These are phyloP conservation scores for Didymella glomerata DNA, from an alignment of 2,329 filamentous ascomycete genomes.

Conservation along the genomic window DNA sequence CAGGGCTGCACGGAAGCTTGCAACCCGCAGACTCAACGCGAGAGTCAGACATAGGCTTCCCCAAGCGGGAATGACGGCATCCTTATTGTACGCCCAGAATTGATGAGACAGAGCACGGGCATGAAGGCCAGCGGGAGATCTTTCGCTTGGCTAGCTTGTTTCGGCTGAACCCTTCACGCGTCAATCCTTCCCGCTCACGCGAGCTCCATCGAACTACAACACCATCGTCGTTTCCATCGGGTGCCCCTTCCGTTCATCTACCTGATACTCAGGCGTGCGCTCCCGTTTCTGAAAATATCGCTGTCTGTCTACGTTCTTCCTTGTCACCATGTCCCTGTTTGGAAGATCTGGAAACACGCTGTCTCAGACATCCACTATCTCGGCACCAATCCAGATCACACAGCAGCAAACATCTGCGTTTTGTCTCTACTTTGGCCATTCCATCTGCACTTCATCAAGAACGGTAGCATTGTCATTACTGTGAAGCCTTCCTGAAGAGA, in stretches of 20 bases:
- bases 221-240: slow-evolving; percentile 17
- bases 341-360: slow-evolving; percentile 18
- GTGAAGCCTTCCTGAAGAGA: not conserved
- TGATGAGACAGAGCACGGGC: slow-evolving; percentile 9
- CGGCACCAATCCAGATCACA: slow-evolving; percentile 20
- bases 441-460: not conserved
- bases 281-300: slow-evolving; percentile 10
- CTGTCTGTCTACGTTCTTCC: slow-evolving; percentile 8
- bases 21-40: not conserved
- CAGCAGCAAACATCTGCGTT: slow-evolving; percentile 8
- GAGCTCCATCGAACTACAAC: slow-evolving; percentile 10
- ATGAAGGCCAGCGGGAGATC: not conserved
- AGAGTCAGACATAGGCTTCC: slow-evolving; percentile 2
- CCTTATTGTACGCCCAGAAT: not conserved
- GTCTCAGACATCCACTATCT: slow-evolving; percentile 21
- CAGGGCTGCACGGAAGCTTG: not conserved
- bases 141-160: slow-evolving; percentile 8
- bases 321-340: slow-evolving; percentile 10
- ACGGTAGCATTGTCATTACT: not conserved
- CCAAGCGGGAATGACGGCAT: not conserved
- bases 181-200: slow-evolving; percentile 14
- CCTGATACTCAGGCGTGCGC: slow-evolving; percentile 8
- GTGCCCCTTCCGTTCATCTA: slow-evolving; percentile 15
- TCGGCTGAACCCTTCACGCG: slow-evolving; percentile 12
- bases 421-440: not conserved